phyloP scores from a whole-genome alignment of 495 filamentous ascomycete species.

The Neurospora sp. region DNA sequence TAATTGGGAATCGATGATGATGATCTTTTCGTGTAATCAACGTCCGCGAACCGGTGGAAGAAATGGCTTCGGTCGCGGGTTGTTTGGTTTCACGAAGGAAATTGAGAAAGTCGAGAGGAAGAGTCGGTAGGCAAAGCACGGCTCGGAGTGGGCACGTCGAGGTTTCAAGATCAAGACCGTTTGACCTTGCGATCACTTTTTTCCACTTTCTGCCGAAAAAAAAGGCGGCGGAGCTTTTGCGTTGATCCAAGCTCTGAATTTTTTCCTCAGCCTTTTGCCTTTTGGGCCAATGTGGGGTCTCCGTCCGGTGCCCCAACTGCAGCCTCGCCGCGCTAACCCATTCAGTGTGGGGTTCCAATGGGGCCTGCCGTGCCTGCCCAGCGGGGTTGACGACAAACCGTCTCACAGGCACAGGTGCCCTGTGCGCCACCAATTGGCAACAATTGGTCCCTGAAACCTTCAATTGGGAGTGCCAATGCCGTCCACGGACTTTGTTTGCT shows the following conservation, averaged over 20 bases:
- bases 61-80: not conserved
- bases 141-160: not conserved
- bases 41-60: not conserved
- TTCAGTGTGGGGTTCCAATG: not conserved
- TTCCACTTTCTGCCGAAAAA: not conserved
- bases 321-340: not conserved
- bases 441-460: not conserved
- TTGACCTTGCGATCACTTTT: not conserved
- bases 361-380: not conserved
- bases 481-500: not conserved
- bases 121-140: not conserved
- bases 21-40: not conserved
- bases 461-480: not conserved
- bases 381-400: not conserved
- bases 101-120: not conserved
- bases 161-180: not conserved
- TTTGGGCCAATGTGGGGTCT: not conserved
- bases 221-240: not conserved
- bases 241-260: not conserved
- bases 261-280: not conserved
- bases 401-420: not conserved
- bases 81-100: not conserved
- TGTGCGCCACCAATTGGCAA: not conserved
- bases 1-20: not conserved
- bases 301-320: not conserved